phyloP scores from a whole-genome alignment of 2,329 filamentous ascomycete species.

The Beauveria bassiana region DNA sequence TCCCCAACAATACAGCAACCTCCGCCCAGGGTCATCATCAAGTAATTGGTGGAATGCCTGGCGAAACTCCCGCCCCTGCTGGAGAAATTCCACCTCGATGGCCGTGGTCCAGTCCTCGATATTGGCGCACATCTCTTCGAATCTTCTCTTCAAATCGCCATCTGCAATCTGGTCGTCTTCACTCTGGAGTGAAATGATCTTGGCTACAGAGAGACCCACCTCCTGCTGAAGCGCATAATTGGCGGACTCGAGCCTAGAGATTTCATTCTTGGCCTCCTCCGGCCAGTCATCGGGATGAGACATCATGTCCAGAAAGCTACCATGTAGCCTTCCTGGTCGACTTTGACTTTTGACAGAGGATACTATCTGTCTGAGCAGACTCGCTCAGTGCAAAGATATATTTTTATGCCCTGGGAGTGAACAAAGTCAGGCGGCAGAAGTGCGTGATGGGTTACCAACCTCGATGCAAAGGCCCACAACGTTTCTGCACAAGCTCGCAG shows the following conservation, averaged over 20 bases:
- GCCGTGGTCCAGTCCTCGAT: constrained; percentile 1
- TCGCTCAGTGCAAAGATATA: background rate
- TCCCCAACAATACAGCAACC: background rate
- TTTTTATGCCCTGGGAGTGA: background rate
- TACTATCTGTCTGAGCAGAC: background rate
- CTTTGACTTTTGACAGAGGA: background rate
- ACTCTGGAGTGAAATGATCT: background rate
- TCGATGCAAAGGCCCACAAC: background rate
- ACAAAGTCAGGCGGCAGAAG: background rate
- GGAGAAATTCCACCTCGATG: background rate
- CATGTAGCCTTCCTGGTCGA: background rate
- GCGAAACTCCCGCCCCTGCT: background rate
- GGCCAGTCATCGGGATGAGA: background rate
- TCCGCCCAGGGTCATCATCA: background rate
- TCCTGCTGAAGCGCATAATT: constrained; percentile 1
- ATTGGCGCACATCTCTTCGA: background rate
- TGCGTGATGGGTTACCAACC: background rate
- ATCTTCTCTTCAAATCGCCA: background rate
- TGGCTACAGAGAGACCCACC: background rate
- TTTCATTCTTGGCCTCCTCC: background rate
- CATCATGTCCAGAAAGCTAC: background rate
- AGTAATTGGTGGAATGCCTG: background rate
- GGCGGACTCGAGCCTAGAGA: background rate
- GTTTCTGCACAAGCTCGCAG: background rate
- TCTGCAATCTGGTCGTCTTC: background rate